Base-by-base conservation (phyloP, 1,139 yeast species). In the Yamadazyma dendronema region DNA sequence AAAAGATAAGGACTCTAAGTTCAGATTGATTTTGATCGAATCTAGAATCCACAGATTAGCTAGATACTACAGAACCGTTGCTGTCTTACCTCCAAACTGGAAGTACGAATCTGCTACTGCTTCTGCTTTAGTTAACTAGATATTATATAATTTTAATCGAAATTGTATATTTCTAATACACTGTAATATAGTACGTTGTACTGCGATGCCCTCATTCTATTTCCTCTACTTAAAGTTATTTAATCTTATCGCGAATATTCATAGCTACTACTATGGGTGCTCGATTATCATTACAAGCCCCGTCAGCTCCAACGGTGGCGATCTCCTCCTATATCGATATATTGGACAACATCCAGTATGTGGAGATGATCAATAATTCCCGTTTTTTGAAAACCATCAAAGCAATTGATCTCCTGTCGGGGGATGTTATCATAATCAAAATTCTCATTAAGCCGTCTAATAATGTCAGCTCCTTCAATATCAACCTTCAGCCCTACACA, bases 11-110 rank as follows among this genome's bases (percentile, higher is more conserved):
- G 98, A 92, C 79, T 92, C 98, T 62, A 92, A 92, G 81, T 92
- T 94, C 95, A 89, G 99, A 85, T 88, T 92, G 70, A 92, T 92
- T 92, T 85, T 92, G 77, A 89, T 94, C 72, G 99, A 92, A 81
- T 90, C 97, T 54, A 89, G 98, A 88, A 92, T 92, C 80, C 99
- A 92, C 95, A 92, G 99, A 85, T 87, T 92, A 74, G 96, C 98
- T 61, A 88, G 99, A 83, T 92, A 92, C 94, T 92, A 92, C 96
- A 90, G 96, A 88, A 87, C 96, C 63, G 95, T 88, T 62, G 80
- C 95, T 68, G 97, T 92, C 66, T 85, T 92, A 69, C 97, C 98
- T 65, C 97, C 98, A 72, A 89, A 86, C 92, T 92, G 97, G 97
- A 92, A 92, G 82, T 92, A 85, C 95, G 98, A 92, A 81, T 90